These are phyloP conservation scores for Hirschfeldia incana DNA, from an alignment of 345 rosid genomes.

Conservation along the genomic window DNA sequence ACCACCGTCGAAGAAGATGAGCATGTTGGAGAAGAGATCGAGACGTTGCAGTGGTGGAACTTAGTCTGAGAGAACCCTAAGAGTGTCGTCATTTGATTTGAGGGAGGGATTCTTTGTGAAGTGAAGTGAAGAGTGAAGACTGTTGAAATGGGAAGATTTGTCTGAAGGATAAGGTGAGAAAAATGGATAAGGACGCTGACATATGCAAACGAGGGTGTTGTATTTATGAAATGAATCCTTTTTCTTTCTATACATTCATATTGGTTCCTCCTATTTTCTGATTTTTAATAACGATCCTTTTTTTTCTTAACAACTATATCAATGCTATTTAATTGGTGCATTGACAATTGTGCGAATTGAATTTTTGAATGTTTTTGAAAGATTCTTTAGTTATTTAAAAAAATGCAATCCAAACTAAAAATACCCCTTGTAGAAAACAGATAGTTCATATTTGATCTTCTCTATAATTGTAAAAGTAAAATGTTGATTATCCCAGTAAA, in stretches of 20 bases:
- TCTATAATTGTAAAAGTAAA: no score
- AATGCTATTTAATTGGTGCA: no score
- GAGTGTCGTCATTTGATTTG: slow-evolving; percentile 46
- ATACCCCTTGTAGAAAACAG: no score
- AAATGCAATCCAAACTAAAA: no score
- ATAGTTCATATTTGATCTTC: no score
- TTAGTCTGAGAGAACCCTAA: slow-evolving; percentile 44
- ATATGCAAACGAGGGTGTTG: background rate
- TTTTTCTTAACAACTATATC: no score
- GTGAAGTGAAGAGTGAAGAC: slow-evolving; percentile 8
- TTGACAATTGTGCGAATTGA: no score
- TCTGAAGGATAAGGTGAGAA: slow-evolving; percentile 24
- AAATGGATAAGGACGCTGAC: slow-evolving; percentile 30
- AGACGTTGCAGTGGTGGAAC: slow-evolving; percentile 34
- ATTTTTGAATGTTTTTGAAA: no score
- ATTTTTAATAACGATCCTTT: background rate
- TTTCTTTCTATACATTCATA: no score
- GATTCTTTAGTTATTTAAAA: no score
- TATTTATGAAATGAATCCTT: background rate
- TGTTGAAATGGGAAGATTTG: background rate
- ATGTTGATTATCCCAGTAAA: no score
- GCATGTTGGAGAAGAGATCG: slow-evolving; percentile 24
- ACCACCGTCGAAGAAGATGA: slow-evolving; percentile 42
- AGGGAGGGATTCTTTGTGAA: background rate
- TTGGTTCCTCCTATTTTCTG: background rate